Conservation (phyloP, 495 filamentous ascomycete species). For the Poronia punctata region DNA sequence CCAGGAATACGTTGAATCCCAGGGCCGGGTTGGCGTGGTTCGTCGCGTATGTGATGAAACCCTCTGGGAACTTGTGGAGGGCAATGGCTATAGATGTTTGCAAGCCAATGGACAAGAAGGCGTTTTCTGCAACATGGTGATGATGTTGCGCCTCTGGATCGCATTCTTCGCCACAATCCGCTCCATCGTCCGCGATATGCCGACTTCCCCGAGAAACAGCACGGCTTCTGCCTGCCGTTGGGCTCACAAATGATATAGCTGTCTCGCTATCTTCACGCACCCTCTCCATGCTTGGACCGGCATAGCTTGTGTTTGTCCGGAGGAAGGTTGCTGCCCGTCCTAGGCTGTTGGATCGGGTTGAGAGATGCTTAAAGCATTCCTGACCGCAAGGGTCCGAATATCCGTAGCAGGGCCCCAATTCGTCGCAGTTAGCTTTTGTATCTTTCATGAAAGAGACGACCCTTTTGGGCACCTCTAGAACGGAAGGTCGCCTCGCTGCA, state of each 20-base stretch:
- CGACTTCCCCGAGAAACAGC: conserved; percentile 23
- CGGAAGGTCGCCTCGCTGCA: conserved; percentile 37
- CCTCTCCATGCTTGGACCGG: conserved; percentile 12
- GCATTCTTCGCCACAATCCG: conserved; percentile 22
- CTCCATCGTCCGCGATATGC: conserved; percentile 20
- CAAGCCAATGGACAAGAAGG: conserved; percentile 84
- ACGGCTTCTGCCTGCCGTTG: conserved; percentile 21
- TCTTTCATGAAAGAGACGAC: conserved; percentile 61
- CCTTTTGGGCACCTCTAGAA: conserved; percentile 38
- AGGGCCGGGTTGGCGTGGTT: conserved; percentile 89
- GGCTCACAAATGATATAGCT: conserved; percentile 14
- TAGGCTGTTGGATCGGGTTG: conserved; percentile 18
- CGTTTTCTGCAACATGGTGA: conserved; percentile 94
- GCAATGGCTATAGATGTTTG: conserved; percentile 93
- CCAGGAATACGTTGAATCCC: conserved; percentile 87
- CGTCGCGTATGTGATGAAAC: conserved; percentile 97
- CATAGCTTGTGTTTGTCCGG: conserved; percentile 16
- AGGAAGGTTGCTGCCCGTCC: conserved; percentile 20
- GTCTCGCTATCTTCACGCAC: conserved; percentile 23
- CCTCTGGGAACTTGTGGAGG: conserved; percentile 93
- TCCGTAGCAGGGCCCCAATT: conserved; percentile 71
- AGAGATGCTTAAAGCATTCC: conserved; percentile 62
- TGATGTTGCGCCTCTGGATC: conserved; percentile 60
- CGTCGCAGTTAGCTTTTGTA: conserved; percentile 63
- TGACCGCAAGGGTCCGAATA: conserved; percentile 79